Percentiles rank a stretch among this genome's conserved stretches.
Conservation (phyloP, 129 eudicot species). For the Flaveria robusta region DNA sequence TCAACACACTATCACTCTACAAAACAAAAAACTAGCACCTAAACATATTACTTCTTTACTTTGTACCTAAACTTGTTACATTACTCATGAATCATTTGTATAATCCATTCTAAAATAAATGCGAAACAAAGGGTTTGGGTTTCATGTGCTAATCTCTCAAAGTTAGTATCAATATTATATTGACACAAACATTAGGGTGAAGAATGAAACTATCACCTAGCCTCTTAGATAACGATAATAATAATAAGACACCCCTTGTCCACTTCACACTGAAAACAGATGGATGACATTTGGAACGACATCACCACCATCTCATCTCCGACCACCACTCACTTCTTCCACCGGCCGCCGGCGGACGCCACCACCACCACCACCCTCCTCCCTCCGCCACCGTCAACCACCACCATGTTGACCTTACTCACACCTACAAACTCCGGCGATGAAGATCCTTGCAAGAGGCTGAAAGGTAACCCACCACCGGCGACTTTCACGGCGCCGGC, state of each 20-base stretch:
- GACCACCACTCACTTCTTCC: conserved; percentile 29
- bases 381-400: conserved; percentile 31
- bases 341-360: conserved; percentile 17
- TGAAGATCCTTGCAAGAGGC: conserved; percentile 29
- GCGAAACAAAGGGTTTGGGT: background rate
- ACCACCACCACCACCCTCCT: conserved; percentile 14
- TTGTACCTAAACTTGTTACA: no score
- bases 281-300: conserved; percentile 52
- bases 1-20: no score
- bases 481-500: background rate
- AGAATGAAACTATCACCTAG: conserved; percentile 6
- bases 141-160: background rate
- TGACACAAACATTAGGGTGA: conserved; percentile 9
- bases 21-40: no score
- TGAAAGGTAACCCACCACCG: background rate
- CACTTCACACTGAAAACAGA: conserved; percentile 28
- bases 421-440: conserved; percentile 20
- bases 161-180: background rate
- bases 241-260: background rate
- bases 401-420: conserved; percentile 31
- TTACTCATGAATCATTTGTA: no score
- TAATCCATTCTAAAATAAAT: background rate
- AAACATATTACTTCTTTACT: no score
- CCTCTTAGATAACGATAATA: background rate
- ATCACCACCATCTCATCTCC: conserved; percentile 33